Conservation (phyloP, 192 early-diverging fungal genomes). For the Pilobolus umbonatus region DNA sequence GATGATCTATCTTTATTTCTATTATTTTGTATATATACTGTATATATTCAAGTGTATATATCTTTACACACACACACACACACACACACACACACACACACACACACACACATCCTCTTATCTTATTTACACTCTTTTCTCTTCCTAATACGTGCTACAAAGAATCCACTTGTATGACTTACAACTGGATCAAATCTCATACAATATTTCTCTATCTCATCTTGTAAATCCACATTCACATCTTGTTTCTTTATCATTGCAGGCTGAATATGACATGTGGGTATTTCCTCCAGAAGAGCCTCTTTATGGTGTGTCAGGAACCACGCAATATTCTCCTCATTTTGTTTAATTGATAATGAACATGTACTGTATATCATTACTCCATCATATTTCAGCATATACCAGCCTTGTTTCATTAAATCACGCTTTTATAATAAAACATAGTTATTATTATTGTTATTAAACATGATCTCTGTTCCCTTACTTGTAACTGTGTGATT, state of each 20-base stretch:
- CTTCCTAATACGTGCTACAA: slow-evolving; percentile 77
- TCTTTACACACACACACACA: too few species aligned
- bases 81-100: too few species aligned
- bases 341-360: slow-evolving; percentile 70
- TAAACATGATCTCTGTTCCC: neutral
- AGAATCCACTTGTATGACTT: slow-evolving; percentile 71
- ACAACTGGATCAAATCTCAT: slow-evolving; percentile 64
- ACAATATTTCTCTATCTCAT: slow-evolving; percentile 29
- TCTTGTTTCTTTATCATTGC: slow-evolving; percentile 24
- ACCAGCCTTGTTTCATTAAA: slow-evolving; percentile 75
- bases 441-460: neutral
- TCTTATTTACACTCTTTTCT: neutral
- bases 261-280: slow-evolving; percentile 23
- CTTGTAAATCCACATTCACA: slow-evolving; percentile 18
- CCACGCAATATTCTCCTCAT: slow-evolving; percentile 81
- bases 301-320: slow-evolving; percentile 54
- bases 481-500: slow-evolving; percentile 62
- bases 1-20: neutral
- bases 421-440: slow-evolving; percentile 37
- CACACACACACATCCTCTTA: neutral
- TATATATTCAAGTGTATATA: too few species aligned
- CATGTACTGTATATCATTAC: slow-evolving; percentile 88
- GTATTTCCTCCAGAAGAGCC: slow-evolving; percentile 54
- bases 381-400: slow-evolving; percentile 67
- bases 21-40: neutral